These are phyloP conservation scores for Backusella psychrophila DNA, from an alignment of 192 early-diverging fungal genomes.

Conservation along the genomic window DNA sequence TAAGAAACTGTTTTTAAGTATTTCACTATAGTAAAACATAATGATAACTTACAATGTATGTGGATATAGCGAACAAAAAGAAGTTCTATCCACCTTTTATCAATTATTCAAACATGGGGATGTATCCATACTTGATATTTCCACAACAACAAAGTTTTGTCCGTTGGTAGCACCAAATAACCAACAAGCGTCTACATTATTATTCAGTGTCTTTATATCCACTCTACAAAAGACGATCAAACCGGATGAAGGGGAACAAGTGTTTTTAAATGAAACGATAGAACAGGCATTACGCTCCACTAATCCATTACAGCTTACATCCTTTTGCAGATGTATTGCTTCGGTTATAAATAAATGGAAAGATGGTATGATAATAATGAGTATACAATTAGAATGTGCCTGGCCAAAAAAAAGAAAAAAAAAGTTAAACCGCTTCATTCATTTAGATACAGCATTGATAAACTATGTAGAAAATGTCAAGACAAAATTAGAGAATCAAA, in stretches of 20 bases:
- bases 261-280: slow-evolving; percentile 14
- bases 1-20: slow-evolving; percentile 2
- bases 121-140: not conserved
- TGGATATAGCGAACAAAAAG: slow-evolving; percentile 5
- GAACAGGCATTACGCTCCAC: not conserved
- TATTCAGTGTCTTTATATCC: slow-evolving; percentile 13
- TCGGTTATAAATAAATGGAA: slow-evolving; percentile 35
- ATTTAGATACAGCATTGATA: slow-evolving; percentile 24
- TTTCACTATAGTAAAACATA: too few relatives aligned
- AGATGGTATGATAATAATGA: slow-evolving; percentile 24
- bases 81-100: not conserved
- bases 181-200: slow-evolving; percentile 11
- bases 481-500: not conserved
- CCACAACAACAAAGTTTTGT: not conserved
- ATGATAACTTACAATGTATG: not conserved
- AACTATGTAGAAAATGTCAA: slow-evolving; percentile 17
- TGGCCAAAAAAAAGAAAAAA: not conserved
- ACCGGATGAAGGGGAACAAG: not conserved
- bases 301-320: not conserved
- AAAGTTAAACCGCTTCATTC: not conserved
- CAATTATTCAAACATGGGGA: not conserved
- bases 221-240: slow-evolving; percentile 5
- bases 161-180: not conserved
- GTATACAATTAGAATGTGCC: not conserved
- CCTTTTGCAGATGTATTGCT: slow-evolving; percentile 12